Conservation (phyloP, 2,329 filamentous ascomycete species). For the Stylonectria norvegica region DNA sequence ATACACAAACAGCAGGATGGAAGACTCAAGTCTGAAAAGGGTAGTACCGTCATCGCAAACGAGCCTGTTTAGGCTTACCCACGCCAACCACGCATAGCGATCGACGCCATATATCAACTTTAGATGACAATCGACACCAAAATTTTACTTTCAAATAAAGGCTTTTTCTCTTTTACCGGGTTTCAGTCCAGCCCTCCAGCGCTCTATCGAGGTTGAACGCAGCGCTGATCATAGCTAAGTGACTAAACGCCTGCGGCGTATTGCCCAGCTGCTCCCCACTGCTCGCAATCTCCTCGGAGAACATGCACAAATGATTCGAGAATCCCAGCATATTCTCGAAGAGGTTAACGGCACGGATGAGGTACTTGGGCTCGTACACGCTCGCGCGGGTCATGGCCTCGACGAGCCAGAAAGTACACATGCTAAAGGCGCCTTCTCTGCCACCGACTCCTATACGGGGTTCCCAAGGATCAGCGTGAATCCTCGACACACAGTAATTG, state of each 20-base stretch:
- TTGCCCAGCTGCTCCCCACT: conserved; percentile 76
- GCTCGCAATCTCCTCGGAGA: conserved; percentile 73
- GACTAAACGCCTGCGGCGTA: conserved; percentile 75
- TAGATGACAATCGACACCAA: too few relatives aligned
- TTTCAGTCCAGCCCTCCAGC: conserved; percentile 20
- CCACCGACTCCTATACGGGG: conserved; percentile 61
- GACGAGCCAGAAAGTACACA: conserved; percentile 82
- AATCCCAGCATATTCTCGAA: conserved; percentile 78
- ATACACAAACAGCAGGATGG: too few relatives aligned
- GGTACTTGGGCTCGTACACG: conserved; percentile 62
- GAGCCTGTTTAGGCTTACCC: too few relatives aligned
- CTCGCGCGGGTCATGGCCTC: conserved; percentile 70
- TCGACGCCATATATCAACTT: too few relatives aligned
- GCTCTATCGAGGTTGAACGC: conserved; percentile 70
- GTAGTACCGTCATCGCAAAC: too few relatives aligned
- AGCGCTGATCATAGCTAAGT: conserved; percentile 71
- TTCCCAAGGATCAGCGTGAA: conserved; percentile 6
- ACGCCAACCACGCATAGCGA: too few relatives aligned
- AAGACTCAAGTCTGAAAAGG: too few relatives aligned
- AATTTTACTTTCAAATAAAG: too few relatives aligned
- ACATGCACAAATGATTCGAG: conserved; percentile 74
- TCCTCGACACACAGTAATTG: not conserved
- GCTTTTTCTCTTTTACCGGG: conserved; percentile 13
- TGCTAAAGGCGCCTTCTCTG: conserved; percentile 71
- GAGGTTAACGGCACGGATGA: conserved; percentile 59